Evolutionary conservation across 176 grass and related monocot species (phyloP).

Genomic region (Eragrostis nindensis): DNA sequence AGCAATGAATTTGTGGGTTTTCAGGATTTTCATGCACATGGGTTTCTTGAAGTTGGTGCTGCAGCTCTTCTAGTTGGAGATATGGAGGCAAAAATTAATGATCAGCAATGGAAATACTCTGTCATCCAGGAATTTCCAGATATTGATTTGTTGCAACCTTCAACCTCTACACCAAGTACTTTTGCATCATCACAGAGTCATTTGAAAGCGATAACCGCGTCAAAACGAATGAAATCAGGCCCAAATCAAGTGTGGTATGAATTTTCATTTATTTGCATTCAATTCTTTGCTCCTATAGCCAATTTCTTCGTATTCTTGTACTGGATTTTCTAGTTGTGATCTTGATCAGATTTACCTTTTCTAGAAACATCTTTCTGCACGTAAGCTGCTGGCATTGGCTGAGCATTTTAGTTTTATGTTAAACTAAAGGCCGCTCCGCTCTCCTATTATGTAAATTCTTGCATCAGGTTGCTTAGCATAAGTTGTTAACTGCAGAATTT

Average conservation of each 20-base stretch:
- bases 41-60: conserved; percentile 82
- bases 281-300: background rate
- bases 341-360: conserved; percentile 16
- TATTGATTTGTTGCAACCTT: conserved; percentile 86
- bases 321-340: conserved; percentile 18
- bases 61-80: conserved; percentile 93
- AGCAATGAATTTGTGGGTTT: conserved; percentile 60
- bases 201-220: conserved; percentile 97
- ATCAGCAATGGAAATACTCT: conserved; percentile 73
- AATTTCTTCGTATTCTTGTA: conserved; percentile 19
- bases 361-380: conserved; percentile 7
- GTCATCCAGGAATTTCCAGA: conserved; percentile 79
- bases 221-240: conserved; percentile 86
- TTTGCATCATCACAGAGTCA: conserved; percentile 75
- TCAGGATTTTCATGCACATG: conserved; percentile 65
- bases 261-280: conserved; percentile 11
- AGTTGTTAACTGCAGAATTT: conserved; percentile 4
- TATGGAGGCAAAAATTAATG: conserved; percentile 75
- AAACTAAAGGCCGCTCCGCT: conserved; percentile 7
- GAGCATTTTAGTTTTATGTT: background rate
- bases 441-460: conserved; percentile 4
- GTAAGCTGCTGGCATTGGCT: background rate
- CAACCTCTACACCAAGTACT: conserved; percentile 64
- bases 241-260: conserved; percentile 95
- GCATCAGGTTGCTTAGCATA: conserved; percentile 2